These are phyloP conservation scores for Candida ficus DNA, from an alignment of 805 yeast species.

Conservation along the genomic window DNA sequence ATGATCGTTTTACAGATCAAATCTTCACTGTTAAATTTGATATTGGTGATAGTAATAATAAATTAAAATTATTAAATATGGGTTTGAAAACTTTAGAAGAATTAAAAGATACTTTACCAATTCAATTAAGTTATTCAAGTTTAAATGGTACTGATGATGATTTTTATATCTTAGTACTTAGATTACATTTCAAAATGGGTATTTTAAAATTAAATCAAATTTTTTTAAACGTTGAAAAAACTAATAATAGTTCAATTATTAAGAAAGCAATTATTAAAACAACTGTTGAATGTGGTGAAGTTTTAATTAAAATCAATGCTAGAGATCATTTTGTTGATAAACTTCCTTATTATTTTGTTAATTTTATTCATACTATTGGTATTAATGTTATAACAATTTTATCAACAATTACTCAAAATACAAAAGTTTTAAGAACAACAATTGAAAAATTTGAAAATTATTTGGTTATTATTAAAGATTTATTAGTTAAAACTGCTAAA, in stretches of 20 bases:
- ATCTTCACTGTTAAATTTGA: slow-evolving; percentile 28
- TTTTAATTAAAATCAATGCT: background rate
- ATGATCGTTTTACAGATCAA: slow-evolving; percentile 31
- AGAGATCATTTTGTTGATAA: slow-evolving; percentile 3
- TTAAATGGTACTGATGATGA: slow-evolving; percentile 1
- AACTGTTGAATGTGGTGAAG: slow-evolving; percentile 15
- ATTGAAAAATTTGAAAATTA: background rate
- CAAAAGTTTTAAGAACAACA: background rate
- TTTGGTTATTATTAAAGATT: background rate
- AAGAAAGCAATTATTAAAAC: slow-evolving; percentile 17
- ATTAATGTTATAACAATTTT: slow-evolving; percentile 6
- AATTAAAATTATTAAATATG: slow-evolving; percentile 21
- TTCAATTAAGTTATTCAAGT: slow-evolving; percentile 7
- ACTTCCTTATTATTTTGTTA: slow-evolving; percentile 15
- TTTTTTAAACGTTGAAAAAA: slow-evolving; percentile 11
- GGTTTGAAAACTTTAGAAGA: slow-evolving; percentile 24
- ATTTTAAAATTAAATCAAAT: slow-evolving; percentile 21
- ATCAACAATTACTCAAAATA: background rate
- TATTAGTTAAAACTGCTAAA: background rate
- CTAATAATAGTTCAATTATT: slow-evolving; percentile 3
- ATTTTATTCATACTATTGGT: slow-evolving; percentile 8
- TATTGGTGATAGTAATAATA: slow-evolving; percentile 28
- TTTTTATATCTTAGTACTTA: slow-evolving; percentile 18
- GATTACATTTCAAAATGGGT: slow-evolving; percentile 23
- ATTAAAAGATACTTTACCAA: slow-evolving; percentile 21